Evolutionary conservation across 176 grass and related monocot genomes (phyloP).

Genomic region (Puya raimondii): DNA sequence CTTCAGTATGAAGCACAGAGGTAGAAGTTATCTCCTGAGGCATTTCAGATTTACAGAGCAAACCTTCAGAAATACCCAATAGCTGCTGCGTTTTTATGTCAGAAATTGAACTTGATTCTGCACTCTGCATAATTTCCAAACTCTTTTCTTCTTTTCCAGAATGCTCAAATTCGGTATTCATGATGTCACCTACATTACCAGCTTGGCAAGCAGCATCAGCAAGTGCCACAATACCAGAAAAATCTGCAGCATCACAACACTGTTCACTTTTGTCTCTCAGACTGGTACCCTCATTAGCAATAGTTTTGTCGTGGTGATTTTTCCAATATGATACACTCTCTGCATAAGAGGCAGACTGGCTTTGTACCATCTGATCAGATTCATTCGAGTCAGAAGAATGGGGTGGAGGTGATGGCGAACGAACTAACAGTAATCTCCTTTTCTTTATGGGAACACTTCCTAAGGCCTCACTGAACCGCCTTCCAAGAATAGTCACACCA

Average conservation of each 20-base stretch:
- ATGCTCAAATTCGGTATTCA: constrained; percentile 25
- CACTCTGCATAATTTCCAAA: constrained; percentile 3
- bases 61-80: constrained; percentile 18
- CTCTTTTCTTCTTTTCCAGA: constrained; percentile 32
- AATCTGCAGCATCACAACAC: constrained; percentile 40
- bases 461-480: constrained; percentile 61
- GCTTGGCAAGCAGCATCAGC: constrained; percentile 80
- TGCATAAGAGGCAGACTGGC: constrained; percentile 22
- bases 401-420: constrained; percentile 50
- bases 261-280: constrained; percentile 18
- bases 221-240: constrained; percentile 97
- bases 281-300: constrained; percentile 2
- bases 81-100: constrained; percentile 19
- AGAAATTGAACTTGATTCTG: constrained; percentile 23
- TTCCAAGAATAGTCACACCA: constrained; percentile 81
- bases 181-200: constrained; percentile 29
- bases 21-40: constrained; percentile 18
- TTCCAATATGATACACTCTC: constrained; percentile 34
- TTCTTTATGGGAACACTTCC: constrained; percentile 92
- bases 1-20: constrained; percentile 27
- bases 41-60: constrained; percentile 10
- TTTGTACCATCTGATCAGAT: constrained; percentile 29
- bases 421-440: constrained; percentile 56
- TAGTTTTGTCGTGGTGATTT: constrained; percentile 22
- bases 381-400: constrained; percentile 34